These are phyloP conservation scores for Metroxylon sagu DNA, from an alignment of 176 grass and related monocot species.

Conservation along the genomic window DNA sequence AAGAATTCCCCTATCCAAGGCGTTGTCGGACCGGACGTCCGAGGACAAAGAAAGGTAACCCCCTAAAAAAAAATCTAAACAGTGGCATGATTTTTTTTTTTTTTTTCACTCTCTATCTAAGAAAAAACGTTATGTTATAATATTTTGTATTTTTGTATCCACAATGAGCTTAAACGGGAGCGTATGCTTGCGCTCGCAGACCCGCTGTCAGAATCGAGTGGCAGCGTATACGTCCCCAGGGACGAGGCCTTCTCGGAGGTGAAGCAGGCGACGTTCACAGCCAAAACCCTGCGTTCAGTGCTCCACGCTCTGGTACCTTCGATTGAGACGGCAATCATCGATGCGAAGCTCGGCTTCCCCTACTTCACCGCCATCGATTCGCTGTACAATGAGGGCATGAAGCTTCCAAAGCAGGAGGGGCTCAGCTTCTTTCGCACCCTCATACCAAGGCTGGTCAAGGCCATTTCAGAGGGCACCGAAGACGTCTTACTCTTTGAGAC, in stretches of 20 bases:
- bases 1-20: conserved; percentile 46
- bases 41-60: conserved; percentile 12
- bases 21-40: conserved; percentile 68
- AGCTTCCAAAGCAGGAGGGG: conserved; percentile 16
- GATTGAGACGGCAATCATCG: conserved; percentile 28
- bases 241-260: conserved; percentile 82
- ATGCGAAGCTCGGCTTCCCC: conserved; percentile 38
- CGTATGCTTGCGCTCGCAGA: conserved; percentile 13
- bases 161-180: too few relatives aligned
- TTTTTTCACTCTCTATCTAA: too few relatives aligned
- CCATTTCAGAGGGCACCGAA: conserved; percentile 36
- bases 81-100: too few relatives aligned
- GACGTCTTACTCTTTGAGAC: conserved; percentile 70
- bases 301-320: conserved; percentile 47
- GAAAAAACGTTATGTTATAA: too few relatives aligned
- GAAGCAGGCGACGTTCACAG: conserved; percentile 49
- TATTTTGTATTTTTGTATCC: too few relatives aligned
- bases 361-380: conserved; percentile 77
- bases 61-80: too few relatives aligned
- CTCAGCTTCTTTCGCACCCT: conserved; percentile 21
- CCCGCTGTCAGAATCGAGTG: conserved; percentile 34
- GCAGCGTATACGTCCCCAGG: conserved; percentile 40
- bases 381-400: conserved; percentile 54
- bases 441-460: conserved; percentile 48
- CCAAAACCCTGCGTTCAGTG: conserved; percentile 43